These are phyloP conservation scores for Solanum chilense DNA, from an alignment of 257 asterid genomes.

Conservation along the genomic window DNA sequence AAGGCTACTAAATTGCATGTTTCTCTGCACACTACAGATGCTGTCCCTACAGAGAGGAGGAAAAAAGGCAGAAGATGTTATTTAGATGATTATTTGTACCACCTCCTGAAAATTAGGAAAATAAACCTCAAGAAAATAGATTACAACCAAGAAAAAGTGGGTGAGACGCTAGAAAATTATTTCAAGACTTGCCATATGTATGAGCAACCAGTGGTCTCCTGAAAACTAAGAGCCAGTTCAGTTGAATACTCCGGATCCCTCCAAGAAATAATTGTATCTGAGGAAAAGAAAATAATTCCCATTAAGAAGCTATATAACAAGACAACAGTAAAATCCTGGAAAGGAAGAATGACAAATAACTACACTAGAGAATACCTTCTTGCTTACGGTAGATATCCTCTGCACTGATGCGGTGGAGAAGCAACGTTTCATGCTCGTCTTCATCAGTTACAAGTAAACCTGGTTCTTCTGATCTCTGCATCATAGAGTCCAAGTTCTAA, in stretches of 20 bases:
- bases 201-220: constrained; percentile 92
- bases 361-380: constrained; percentile 51
- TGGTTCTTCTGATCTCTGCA: constrained; percentile 77
- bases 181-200: constrained; percentile 73
- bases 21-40: constrained; percentile 79
- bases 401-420: constrained; percentile 72
- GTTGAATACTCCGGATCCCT: constrained; percentile 86
- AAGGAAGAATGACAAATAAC: background rate
- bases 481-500: background rate
- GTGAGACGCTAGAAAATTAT: background rate
- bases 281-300: background rate
- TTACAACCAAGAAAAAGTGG: background rate
- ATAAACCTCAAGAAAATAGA: background rate
- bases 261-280: constrained; percentile 98
- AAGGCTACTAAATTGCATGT: constrained; percentile 62
- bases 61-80: background rate
- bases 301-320: background rate
- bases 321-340: background rate
- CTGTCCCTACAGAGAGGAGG: constrained; percentile 57
- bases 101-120: background rate
- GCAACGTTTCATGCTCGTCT: constrained; percentile 72
- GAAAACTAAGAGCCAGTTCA: constrained; percentile 98
- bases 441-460: constrained; percentile 76
- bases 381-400: constrained; percentile 93
- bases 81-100: background rate